A percentile compares a stretch with the other conserved stretches of the same genome.
These are phyloP conservation scores for Chrysanthemum lavandulifolium DNA, from an alignment of 129 eudicot species.

Conservation along the genomic window DNA sequence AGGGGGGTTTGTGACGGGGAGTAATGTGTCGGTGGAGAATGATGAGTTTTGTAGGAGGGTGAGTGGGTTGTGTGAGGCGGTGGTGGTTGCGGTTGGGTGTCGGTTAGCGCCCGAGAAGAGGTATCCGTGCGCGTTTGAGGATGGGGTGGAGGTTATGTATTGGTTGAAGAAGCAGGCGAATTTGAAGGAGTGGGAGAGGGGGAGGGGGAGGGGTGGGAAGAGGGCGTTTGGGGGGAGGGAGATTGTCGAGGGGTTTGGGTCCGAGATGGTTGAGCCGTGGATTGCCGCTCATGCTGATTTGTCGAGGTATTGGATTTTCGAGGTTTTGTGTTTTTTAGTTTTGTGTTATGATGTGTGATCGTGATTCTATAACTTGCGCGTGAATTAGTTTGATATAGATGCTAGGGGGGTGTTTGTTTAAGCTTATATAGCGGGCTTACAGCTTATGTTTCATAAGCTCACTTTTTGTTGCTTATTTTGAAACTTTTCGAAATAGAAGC, in stretches of 20 bases:
- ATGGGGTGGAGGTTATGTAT: slow-evolving; percentile 69
- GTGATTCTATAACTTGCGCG: neutral
- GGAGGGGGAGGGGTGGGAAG: slow-evolving; percentile 30
- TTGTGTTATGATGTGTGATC: neutral
- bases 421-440: too few relatives aligned
- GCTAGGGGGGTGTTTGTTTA: too few relatives aligned
- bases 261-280: slow-evolving; percentile 88
- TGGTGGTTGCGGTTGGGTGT: slow-evolving; percentile 87
- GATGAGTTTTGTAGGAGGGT: slow-evolving; percentile 78
- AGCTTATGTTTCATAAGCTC: too few relatives aligned
- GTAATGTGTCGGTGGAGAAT: slow-evolving; percentile 62
- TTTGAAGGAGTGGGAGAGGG: slow-evolving; percentile 65
- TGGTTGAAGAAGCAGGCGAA: slow-evolving; percentile 84
- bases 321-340: slow-evolving; percentile 1
- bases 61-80: slow-evolving; percentile 70
- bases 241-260: slow-evolving; percentile 72
- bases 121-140: slow-evolving; percentile 88
- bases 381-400: too few relatives aligned
- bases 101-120: slow-evolving; percentile 85
- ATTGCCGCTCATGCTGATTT: slow-evolving; percentile 92
- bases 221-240: slow-evolving; percentile 34
- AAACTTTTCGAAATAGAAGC: too few relatives aligned
- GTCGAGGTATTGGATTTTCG: slow-evolving; percentile 57
- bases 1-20: slow-evolving; percentile 85
- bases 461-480: too few relatives aligned